Evolutionary conservation across 495 filamentous ascomycete genomes (phyloP), one percentile per base, ranked within the genome.

Genomic region (Penicillium atrosanguineum): DNA sequence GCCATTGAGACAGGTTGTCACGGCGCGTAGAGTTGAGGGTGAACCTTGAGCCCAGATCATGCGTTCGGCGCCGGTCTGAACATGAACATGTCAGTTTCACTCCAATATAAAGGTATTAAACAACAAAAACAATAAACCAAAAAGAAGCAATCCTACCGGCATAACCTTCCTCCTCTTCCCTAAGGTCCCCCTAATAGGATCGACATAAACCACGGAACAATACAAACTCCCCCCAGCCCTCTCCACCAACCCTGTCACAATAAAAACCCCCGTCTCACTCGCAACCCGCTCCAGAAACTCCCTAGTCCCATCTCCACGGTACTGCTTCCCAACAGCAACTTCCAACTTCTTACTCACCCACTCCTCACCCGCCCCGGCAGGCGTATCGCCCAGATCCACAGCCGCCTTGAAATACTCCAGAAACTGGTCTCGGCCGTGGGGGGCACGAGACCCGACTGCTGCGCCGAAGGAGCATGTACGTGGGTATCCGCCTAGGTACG

Each of bases 91-190:
- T n/a, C n/a, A n/a, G n/a, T n/a, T n/a, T n/a, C n/a, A n/a, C n/a
- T n/a, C n/a, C n/a, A n/a, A n/a, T n/a, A n/a, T n/a, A n/a, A n/a
- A n/a, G n/a, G n/a, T n/a, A n/a, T n/a, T n/a, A n/a, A n/a, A n/a
- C n/a, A n/a, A n/a, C n/a, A n/a, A 91, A 57, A 95, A 92, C 39
- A 95, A 11, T 6, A 44, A 31, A 12, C 1, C 0, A 25, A 31
- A 28, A 44, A 19, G 12, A 26, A 34, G 12, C 4, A 34, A 48
- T 72, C 73, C 53, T 39, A 82, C 81, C 18, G 92, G 92, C 89
- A 95, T 95, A 12, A 97, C 89, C 75, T 97, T 97, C 58, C 92
- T 77, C 54, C 92, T 82, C 77, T 97, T 97, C 39, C 91, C 92
- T 25, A 95, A 59, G 0, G 85, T 64, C 0, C 90, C 90, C 36